These are phyloP conservation scores for Ziziphus jujuba DNA, from an alignment of 306 rosid genomes.

Conservation along the genomic window DNA sequence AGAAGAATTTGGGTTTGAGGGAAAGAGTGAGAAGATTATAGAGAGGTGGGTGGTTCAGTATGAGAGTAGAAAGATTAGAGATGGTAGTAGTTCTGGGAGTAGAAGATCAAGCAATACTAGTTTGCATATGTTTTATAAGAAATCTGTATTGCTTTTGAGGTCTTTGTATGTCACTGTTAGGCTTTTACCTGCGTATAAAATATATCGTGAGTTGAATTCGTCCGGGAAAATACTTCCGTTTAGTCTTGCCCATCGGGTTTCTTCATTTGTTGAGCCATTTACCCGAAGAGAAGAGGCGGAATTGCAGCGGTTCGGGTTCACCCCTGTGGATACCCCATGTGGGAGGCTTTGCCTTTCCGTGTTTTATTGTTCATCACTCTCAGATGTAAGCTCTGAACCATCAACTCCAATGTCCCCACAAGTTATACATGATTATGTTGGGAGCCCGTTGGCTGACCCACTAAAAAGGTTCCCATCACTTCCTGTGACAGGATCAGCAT, in stretches of 20 bases:
- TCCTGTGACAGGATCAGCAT: constrained; percentile 46
- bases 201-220: constrained; percentile 62
- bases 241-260: constrained; percentile 67
- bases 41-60: constrained; percentile 87
- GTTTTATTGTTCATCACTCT: constrained; percentile 51
- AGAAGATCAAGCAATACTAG: constrained; percentile 58
- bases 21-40: constrained; percentile 61
- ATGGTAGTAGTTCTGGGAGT: constrained; percentile 41
- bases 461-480: constrained; percentile 58
- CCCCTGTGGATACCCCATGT: constrained; percentile 73
- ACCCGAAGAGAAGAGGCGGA: constrained; percentile 62
- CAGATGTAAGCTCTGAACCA: constrained; percentile 55
- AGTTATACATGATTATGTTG: constrained; percentile 78
- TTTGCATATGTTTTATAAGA: constrained; percentile 60
- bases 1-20: constrained; percentile 48
- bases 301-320: constrained; percentile 71
- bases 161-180: constrained; percentile 73
- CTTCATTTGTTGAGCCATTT: constrained; percentile 69
- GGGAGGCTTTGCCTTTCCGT: constrained; percentile 80
- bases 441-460: constrained; percentile 77
- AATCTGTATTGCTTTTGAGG: constrained; percentile 67
- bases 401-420: constrained; percentile 68
- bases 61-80: constrained; percentile 56
- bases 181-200: constrained; percentile 72
- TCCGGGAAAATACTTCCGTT: constrained; percentile 56